A percentile compares a stretch with the other conserved stretches of the same genome.
phyloP scores from a whole-genome alignment of 1,139 yeast species.

The Yamadazyma jaroonii region DNA sequence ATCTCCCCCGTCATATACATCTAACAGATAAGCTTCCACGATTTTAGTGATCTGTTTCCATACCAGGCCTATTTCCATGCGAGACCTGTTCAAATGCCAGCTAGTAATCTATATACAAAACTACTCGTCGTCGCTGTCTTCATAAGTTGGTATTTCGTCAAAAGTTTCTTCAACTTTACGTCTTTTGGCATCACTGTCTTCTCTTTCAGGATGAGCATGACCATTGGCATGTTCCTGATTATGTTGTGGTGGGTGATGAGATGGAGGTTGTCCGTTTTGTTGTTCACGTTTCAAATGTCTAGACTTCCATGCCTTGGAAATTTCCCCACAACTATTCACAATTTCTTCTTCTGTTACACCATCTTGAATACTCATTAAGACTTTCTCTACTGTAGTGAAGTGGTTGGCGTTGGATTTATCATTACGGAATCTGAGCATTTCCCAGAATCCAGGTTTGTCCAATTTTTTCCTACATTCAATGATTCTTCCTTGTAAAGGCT shows the following conservation, averaged over 20 bases:
- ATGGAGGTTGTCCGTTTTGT: not conserved
- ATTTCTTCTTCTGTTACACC: slow-evolving; percentile 81
- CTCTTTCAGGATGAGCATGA: not conserved
- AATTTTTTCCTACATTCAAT: slow-evolving; percentile 74
- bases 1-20: too few relatives aligned
- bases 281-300: slow-evolving; percentile 29
- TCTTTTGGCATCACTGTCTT: slow-evolving; percentile 4
- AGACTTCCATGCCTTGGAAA: slow-evolving; percentile 35
- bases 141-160: slow-evolving; percentile 41
- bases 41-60: not conserved
- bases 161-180: slow-evolving; percentile 12
- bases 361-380: slow-evolving; percentile 80
- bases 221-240: not conserved
- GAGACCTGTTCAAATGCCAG: too few relatives aligned
- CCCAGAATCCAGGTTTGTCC: slow-evolving; percentile 64
- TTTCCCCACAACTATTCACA: slow-evolving; percentile 39
- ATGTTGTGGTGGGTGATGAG: not conserved
- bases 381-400: slow-evolving; percentile 72
- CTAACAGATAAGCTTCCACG: too few relatives aligned
- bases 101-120: slow-evolving; percentile 1
- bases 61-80: too few relatives aligned
- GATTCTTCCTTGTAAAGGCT: slow-evolving; percentile 88
- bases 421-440: slow-evolving; percentile 83
- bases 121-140: slow-evolving; percentile 39
- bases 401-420: slow-evolving; percentile 91